These are phyloP conservation scores for Pelargonium cotyledonis DNA, from an alignment of 441 rosid species.

Conservation along the genomic window DNA sequence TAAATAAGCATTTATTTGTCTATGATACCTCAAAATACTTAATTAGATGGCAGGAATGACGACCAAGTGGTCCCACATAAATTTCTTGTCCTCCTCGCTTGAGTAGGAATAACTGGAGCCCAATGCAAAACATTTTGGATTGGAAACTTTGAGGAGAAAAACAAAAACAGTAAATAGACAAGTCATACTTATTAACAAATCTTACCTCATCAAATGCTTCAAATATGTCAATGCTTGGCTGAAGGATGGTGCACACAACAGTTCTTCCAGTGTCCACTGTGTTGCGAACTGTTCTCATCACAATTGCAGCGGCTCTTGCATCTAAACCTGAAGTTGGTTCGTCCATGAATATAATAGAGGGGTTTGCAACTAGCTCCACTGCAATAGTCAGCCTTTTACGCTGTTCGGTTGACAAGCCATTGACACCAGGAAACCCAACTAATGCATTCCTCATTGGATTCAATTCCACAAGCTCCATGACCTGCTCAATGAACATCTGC, in stretches of 20 bases:
- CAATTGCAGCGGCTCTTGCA: no score
- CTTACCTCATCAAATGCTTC: constrained; percentile 73
- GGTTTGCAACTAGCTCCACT: no score
- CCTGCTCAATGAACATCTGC: not conserved
- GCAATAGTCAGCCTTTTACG: no score
- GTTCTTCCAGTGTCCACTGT: no score
- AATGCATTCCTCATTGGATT: constrained; percentile 36
- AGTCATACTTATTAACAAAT: no score
- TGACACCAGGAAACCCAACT: constrained; percentile 70
- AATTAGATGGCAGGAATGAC: constrained; percentile 45
- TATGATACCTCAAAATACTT: constrained; percentile 61
- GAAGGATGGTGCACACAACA: no score
- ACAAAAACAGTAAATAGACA: no score
- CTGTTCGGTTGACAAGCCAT: constrained; percentile 68
- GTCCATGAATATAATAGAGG: no score
- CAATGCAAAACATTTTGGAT: not conserved
- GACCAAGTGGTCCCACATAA: constrained; percentile 73
- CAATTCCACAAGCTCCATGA: constrained; percentile 56
- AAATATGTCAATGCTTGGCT: constrained; percentile 70
- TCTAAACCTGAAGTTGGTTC: no score
- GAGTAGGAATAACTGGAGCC: constrained; percentile 54
- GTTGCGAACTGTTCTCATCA: no score
- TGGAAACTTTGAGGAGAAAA: no score
- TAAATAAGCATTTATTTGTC: not conserved
- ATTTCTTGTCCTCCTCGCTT: constrained; percentile 79